Base-by-base conservation (phyloP, 192 early-diverging fungal species). In the Coemansia sp. region DNA sequence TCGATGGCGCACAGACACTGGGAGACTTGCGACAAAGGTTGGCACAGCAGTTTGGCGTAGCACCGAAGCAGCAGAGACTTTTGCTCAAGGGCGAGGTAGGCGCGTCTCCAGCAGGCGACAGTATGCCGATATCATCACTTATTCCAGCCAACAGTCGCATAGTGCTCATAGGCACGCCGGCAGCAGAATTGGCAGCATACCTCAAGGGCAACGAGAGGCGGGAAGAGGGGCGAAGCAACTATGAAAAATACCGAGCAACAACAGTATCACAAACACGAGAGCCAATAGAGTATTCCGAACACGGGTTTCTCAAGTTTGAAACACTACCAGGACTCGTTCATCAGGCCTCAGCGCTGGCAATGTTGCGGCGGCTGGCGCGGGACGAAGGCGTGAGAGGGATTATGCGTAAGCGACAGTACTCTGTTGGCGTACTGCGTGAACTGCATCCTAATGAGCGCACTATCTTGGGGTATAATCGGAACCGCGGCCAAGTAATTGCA, bases 381-480 rank as follows among this genome's bases (percentile, higher is more conserved):
- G 80, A 83, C 58, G 69, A 69, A 21, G 80, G 80, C 63, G 80
- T 83, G 26, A 37, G 53, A 43, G 53, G 63, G 35, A 62, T 83
- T 21, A 83, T 83, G 80, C 26, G 17, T 1, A 69, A 71, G 67
- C 69, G 68, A 33, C 16, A 62, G 63, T 83, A 73, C 28, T n/a
- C 32, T 26, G 80, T 83, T 6, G 69, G 73, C 21, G 64, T 64
- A 23, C 43, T 83, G 59, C 75, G 58, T 0, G 80, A 83, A 50
- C 67, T 83, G 69, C 76, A 77, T n/a, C 80, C 80, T 16, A 23
- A 23, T 14, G 75, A 83, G 43, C 66, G 69, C n/a, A 64, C 72
- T 6, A 84, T 84, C 26, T 65, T 84, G 6, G 80, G 80, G 11
- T 78, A 83, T 64, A 83, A 83, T 57, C 50, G 76, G 5, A 78